These are phyloP conservation scores for Alnus rubra DNA, from an alignment of 306 rosid genomes.

Conservation along the genomic window DNA sequence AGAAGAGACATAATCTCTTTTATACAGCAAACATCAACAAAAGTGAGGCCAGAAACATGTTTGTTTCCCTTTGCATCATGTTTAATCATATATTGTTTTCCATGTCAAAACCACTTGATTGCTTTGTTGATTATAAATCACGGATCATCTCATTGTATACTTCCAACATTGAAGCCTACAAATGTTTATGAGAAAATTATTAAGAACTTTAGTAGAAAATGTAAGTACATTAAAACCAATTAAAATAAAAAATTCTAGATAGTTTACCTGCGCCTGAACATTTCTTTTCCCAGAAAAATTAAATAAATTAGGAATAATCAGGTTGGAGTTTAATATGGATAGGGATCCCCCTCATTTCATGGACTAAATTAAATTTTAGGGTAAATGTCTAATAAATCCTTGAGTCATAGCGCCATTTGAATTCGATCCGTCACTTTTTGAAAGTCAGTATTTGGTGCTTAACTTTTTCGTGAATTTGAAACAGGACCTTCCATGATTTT, in stretches of 20 bases:
- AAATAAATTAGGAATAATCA: too few relatives aligned
- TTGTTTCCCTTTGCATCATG: constrained; percentile 93
- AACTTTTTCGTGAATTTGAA: too few relatives aligned
- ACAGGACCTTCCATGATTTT: too few relatives aligned
- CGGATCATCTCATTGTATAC: constrained; percentile 90
- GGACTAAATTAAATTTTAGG: too few relatives aligned
- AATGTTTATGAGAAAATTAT: neutral
- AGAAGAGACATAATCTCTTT: constrained; percentile 85
- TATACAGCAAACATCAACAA: constrained; percentile 70
- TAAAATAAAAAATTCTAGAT: constrained; percentile 8
- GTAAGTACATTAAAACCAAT: neutral
- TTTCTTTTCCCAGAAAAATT: too few relatives aligned
- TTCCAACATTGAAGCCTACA: constrained; percentile 83
- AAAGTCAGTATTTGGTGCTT: too few relatives aligned
- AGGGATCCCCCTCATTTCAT: too few relatives aligned
- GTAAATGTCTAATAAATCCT: too few relatives aligned
- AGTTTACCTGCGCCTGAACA: constrained; percentile 51
- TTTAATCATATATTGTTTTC: constrained; percentile 82
- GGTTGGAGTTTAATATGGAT: too few relatives aligned
- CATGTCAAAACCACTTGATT: constrained; percentile 48
- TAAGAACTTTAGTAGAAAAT: constrained; percentile 10
- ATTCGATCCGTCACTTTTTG: too few relatives aligned
- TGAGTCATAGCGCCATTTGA: too few relatives aligned
- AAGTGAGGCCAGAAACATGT: constrained; percentile 73
- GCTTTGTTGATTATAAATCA: constrained; percentile 66